Percentiles rank a stretch among this genome's conserved stretches.
Evolutionary conservation across 208 protist genomes (phyloP).

Genomic region (Acanthamoeba triangularis): DNA sequence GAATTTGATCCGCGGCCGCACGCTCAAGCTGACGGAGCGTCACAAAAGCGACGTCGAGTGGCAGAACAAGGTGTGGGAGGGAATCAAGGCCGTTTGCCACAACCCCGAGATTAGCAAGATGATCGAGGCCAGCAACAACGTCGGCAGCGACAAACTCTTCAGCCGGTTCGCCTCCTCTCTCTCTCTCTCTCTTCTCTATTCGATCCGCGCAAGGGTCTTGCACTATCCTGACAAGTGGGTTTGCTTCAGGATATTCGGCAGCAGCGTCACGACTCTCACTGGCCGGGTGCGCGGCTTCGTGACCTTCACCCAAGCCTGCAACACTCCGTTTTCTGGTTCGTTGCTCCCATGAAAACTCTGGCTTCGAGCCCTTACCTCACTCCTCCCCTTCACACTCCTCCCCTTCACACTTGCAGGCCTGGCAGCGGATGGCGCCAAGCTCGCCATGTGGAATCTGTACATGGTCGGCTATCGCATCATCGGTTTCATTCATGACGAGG

Average conservation of each 20-base stretch:
- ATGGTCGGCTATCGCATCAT: conserved; percentile 54
- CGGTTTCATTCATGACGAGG: conserved; percentile 67
- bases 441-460: conserved; percentile 65
- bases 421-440: conserved; percentile 61
- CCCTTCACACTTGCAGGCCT: neutral
- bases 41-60: conserved; percentile 28
- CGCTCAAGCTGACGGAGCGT: neutral
- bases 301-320: conserved; percentile 68
- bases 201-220: no score
- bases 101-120: neutral
- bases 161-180: neutral
- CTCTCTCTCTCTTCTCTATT: neutral
- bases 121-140: conserved; percentile 6
- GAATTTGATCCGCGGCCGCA: conserved; percentile 15
- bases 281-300: conserved; percentile 42
- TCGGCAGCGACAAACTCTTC: conserved; percentile 7
- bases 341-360: neutral
- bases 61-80: conserved; percentile 18
- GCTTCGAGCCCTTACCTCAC: neutral
- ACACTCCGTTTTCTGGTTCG: conserved; percentile 59
- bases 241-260: neutral
- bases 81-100: conserved; percentile 1
- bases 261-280: conserved; percentile 23
- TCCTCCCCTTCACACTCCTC: neutral
- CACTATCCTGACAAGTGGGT: neutral